Conservation (phyloP, 2,329 filamentous ascomycete species). For the Phyllosticta citribraziliensis region DNA sequence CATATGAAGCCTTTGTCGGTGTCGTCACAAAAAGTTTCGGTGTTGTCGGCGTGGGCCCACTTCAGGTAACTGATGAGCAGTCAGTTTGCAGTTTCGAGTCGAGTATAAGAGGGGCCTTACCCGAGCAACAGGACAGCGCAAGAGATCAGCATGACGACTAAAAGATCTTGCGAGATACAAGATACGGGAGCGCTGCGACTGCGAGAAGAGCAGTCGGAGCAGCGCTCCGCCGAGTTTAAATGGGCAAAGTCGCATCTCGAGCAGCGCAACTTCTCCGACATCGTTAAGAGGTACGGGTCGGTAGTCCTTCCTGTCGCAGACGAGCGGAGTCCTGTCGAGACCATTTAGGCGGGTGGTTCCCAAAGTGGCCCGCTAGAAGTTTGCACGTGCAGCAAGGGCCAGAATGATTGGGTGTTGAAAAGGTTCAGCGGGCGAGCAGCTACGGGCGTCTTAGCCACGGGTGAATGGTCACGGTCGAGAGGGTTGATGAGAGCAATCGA, state of each 20-base stretch:
- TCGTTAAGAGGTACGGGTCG: background rate
- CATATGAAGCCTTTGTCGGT: slow-evolving; percentile 53
- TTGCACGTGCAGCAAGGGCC: background rate
- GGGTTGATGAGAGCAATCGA: background rate
- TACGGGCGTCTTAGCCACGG: background rate
- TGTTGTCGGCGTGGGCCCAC: slow-evolving; percentile 1
- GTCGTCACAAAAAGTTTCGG: slow-evolving; percentile 39
- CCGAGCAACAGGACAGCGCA: background rate
- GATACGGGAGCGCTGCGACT: background rate
- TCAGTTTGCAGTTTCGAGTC: background rate
- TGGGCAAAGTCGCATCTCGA: background rate
- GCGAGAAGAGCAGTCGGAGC: background rate
- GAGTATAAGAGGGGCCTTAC: background rate
- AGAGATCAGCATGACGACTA: slow-evolving; percentile 2
- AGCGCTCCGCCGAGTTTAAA: background rate
- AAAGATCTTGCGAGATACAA: background rate
- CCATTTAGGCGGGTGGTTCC: background rate
- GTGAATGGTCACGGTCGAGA: background rate
- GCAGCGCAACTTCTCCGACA: background rate
- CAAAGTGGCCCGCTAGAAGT: background rate
- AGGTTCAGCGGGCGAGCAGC: background rate
- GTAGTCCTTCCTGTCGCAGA: background rate
- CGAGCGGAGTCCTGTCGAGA: background rate
- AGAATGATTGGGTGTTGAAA: background rate
- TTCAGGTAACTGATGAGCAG: background rate